phyloP scores from a whole-genome alignment of 176 grass and related monocot species.

The Thinopyrum elongatum region DNA sequence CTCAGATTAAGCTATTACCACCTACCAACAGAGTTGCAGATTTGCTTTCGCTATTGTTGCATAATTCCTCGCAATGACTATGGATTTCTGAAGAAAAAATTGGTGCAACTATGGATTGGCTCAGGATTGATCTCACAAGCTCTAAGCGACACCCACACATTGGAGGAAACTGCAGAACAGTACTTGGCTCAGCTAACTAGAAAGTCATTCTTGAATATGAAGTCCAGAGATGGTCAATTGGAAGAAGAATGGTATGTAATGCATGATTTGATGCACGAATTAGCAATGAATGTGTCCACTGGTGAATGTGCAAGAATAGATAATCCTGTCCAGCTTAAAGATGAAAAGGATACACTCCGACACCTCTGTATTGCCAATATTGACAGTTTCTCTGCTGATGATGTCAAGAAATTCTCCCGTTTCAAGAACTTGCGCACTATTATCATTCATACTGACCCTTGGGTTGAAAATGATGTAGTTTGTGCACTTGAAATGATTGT shows the following conservation, averaged over 20 bases:
- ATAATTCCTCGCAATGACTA: constrained; percentile 30
- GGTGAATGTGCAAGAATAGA: constrained; percentile 28
- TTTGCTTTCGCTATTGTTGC: constrained; percentile 60
- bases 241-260: background rate
- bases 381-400: background rate
- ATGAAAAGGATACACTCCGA: background rate
- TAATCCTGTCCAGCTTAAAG: background rate
- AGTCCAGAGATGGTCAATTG: background rate
- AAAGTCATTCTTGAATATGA: constrained; percentile 56
- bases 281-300: constrained; percentile 23
- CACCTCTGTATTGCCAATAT: background rate
- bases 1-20: constrained; percentile 46
- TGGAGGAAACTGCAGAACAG: constrained; percentile 19
- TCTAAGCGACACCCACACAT: background rate
- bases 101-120: constrained; percentile 51
- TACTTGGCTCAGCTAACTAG: constrained; percentile 36
- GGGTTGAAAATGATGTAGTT: background rate
- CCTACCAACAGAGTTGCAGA: constrained; percentile 39
- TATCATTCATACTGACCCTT: accelerated
- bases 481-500: background rate
- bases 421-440: constrained; percentile 10
- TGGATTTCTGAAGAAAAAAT: constrained; percentile 14
- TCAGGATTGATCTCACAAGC: constrained; percentile 28
- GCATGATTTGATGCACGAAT: constrained; percentile 49
- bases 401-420: background rate